A percentile compares a stretch with the other conserved stretches of the same genome.
These are phyloP conservation scores for Backusella australiensis DNA, from an alignment of 192 early-diverging fungal genomes.

Conservation along the genomic window DNA sequence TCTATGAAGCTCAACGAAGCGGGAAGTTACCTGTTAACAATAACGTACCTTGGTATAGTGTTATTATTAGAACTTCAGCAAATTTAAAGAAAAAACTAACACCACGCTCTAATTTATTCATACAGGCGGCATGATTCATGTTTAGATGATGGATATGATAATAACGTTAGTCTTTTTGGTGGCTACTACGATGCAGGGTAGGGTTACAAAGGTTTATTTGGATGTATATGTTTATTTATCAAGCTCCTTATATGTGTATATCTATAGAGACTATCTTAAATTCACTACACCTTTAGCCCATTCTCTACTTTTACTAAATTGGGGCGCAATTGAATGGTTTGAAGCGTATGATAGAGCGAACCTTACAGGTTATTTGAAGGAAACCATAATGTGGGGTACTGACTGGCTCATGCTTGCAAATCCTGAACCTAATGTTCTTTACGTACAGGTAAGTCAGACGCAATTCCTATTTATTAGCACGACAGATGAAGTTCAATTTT, in stretches of 20 bases:
- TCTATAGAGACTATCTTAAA: slow-evolving; percentile 44
- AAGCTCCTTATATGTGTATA: not conserved
- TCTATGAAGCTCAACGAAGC: slow-evolving; percentile 49
- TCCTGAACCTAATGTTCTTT: slow-evolving; percentile 40
- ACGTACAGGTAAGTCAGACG: slow-evolving; percentile 34
- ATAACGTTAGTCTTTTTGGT: not conserved
- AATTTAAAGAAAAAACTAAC: no score
- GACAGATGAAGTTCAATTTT: not conserved
- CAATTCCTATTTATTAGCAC: not conserved
- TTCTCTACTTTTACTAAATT: slow-evolving; percentile 38
- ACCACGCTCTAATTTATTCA: not conserved
- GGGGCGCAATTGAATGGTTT: slow-evolving; percentile 49
- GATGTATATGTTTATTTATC: not conserved
- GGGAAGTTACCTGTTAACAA: slow-evolving; percentile 40
- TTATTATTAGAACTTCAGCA: no score
- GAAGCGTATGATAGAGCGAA: slow-evolving; percentile 44
- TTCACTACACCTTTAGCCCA: slow-evolving; percentile 50
- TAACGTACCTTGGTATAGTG: slow-evolving; percentile 36
- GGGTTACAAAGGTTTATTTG: not conserved
- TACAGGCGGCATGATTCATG: slow-evolving; percentile 6
- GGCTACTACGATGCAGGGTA: slow-evolving; percentile 20
- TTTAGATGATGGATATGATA: slow-evolving; percentile 9
- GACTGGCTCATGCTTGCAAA: slow-evolving; percentile 54
- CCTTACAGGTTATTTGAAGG: slow-evolving; percentile 38
- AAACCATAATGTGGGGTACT: slow-evolving; percentile 49